Evolutionary conservation across 805 yeast species (phyloP).

Genomic region (Candida hispaniensis): DNA sequence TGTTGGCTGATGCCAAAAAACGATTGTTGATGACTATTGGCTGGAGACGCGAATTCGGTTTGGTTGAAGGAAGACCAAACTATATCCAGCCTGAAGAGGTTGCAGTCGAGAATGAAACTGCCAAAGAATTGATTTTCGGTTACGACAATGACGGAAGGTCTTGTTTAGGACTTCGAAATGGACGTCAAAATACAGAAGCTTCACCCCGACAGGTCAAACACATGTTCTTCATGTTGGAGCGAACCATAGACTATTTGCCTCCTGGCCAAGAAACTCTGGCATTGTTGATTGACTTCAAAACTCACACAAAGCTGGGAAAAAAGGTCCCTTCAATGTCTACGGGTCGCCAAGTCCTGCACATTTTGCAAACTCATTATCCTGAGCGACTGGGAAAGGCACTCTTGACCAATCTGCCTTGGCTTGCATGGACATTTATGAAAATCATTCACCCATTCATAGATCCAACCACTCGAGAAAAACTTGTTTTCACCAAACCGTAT

Average conservation of each 20-base stretch:
- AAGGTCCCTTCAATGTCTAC: constrained; percentile 81
- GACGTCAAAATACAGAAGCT: constrained; percentile 89
- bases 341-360: constrained; percentile 86
- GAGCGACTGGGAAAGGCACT: constrained; percentile 91
- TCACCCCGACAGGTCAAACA: constrained; percentile 92
- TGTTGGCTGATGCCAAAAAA: constrained; percentile 51
- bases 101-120: constrained; percentile 69
- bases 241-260: constrained; percentile 91
- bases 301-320: constrained; percentile 48
- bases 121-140: constrained; percentile 86
- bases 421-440: constrained; percentile 87
- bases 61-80: constrained; percentile 23
- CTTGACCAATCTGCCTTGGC: constrained; percentile 84
- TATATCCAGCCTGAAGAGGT: constrained; percentile 29
- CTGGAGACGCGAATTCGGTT: constrained; percentile 94
- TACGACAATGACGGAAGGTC: constrained; percentile 86
- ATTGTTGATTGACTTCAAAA: constrained; percentile 81
- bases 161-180: constrained; percentile 83
- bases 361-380: constrained; percentile 94
- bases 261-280: constrained; percentile 93
- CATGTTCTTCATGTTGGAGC: constrained; percentile 82
- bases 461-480: constrained; percentile 86
- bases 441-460: constrained; percentile 93
- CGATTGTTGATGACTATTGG: constrained; percentile 69
- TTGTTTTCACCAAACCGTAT: constrained; percentile 86